Base-by-base conservation (phyloP, 371 early-diverging fungal species). In the Sporodiniella umbellata region DNA sequence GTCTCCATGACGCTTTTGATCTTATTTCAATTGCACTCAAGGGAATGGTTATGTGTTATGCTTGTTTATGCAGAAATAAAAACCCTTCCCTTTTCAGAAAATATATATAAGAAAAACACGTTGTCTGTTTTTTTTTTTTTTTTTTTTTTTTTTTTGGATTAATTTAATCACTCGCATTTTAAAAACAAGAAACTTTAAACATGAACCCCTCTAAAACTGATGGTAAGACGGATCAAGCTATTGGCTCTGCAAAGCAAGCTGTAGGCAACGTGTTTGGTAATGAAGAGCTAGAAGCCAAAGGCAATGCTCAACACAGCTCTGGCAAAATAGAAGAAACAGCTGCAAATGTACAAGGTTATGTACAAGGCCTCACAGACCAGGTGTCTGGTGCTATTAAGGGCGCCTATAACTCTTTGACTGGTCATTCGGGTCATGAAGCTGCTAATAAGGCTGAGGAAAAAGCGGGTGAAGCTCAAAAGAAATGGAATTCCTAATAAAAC, bases 281-380 rank as follows among this genome's bases (percentile, higher is more conserved):
- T 46, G 54, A 51, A 22, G 25, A 47, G 24, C 33, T 71, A 56
- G 53, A 78, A 58, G 60, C 69, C 8, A 54, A 75, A 53, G 77
- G 77, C 5, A 58, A 66, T 22, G 14, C 64, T 10, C 69, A 75
- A 54, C 50, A 57, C 24, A 52, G 45, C 21, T 44, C 63, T 18
- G 80, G 80, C 18, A 48, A 68, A n/a, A 58, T 60, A n/a, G 51
- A 68, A 47, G 64, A 62, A 55, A 53, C 51, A 4, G 48, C 60
- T 37, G 62, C 70, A 45, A 66, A 54, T 40, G 48, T 59, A 22
- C 30, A 48, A 33, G 52, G 49, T 8, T 69, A 59, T 26, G 54
- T 69, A 14, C 47, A 62, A 18, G 63, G 63, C 18, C 35, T 59
- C 40, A 42, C 40, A 28, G 47, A 66, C 8, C 60, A 70, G 38